phyloP scores from a whole-genome alignment of 2,329 filamentous ascomycete species.

The Monosporascus sp. region DNA sequence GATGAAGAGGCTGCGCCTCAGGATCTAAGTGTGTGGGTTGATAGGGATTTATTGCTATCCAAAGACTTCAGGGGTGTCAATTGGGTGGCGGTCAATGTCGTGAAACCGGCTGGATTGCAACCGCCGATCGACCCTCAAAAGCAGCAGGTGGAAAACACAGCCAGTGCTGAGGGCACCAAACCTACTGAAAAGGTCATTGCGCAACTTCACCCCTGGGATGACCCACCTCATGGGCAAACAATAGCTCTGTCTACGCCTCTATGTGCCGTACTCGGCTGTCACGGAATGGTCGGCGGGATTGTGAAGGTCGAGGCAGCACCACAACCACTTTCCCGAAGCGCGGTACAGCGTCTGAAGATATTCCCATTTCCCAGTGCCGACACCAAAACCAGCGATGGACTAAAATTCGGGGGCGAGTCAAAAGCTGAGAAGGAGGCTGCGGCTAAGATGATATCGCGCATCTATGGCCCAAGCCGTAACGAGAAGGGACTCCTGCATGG shows the following conservation, averaged over 20 bases:
- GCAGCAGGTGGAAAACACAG: constrained; percentile 62
- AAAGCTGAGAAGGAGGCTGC: constrained; percentile 77
- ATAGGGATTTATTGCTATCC: constrained; percentile 67
- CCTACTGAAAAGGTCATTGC: constrained; percentile 68
- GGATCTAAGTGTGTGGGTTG: constrained; percentile 75
- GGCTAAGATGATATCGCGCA: constrained; percentile 62
- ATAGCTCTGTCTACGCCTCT: constrained; percentile 73
- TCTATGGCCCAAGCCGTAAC: constrained; percentile 56
- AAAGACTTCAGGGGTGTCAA: constrained; percentile 70
- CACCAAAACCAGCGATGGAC: constrained; percentile 54
- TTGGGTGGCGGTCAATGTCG: constrained; percentile 79
- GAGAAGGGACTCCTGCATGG: constrained; percentile 66
- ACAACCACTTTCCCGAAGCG: constrained; percentile 60
- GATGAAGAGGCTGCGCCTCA: constrained; percentile 56
- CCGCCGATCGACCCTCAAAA: constrained; percentile 64
- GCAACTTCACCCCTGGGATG: constrained; percentile 71
- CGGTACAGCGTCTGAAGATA: constrained; percentile 64
- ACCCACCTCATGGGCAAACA: constrained; percentile 77
- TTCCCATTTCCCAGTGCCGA: constrained; percentile 66
- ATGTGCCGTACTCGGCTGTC: constrained; percentile 66
- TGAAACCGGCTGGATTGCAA: constrained; percentile 74
- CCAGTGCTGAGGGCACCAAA: constrained; percentile 44
- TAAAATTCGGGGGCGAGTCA: constrained; percentile 85
- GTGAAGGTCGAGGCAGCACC: constrained; percentile 83
- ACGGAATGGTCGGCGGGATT: constrained; percentile 76